These are phyloP conservation scores for Stevia rebaudiana DNA, from an alignment of 140 eudicot genomes.

Conservation along the genomic window DNA sequence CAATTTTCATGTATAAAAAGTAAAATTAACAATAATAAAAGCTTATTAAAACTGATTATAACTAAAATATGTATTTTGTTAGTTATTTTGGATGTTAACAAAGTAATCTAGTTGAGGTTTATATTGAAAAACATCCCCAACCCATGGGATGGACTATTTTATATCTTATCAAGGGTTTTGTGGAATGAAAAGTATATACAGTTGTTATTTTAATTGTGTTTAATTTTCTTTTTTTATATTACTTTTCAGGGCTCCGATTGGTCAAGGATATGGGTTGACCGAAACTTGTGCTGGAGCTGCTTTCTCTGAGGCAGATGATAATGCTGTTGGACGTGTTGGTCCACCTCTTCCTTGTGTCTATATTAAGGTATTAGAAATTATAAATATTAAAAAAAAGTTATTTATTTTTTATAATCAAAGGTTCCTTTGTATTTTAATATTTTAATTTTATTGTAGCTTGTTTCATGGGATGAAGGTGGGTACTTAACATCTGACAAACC, in stretches of 20 bases:
- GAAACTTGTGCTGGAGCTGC: conserved; percentile 98
- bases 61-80: background rate
- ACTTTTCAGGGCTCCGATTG: conserved; percentile 78
- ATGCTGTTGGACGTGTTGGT: conserved; percentile 93
- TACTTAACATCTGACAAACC: conserved; percentile 75
- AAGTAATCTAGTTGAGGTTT: too few species aligned
- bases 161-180: background rate
- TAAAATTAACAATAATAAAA: background rate
- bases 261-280: conserved; percentile 96
- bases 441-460: conserved; percentile 54
- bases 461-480: conserved; percentile 99
- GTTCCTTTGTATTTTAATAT: background rate
- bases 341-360: conserved; percentile 95
- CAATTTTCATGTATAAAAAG: background rate
- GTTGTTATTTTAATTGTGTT: background rate
- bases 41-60: background rate
- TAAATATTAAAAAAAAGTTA: background rate
- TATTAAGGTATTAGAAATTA: conserved; percentile 52
- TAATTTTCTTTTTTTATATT: background rate
- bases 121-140: background rate
- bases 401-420: background rate
- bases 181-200: too few species aligned
- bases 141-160: background rate
- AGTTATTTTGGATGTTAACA: background rate
- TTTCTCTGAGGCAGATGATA: conserved; percentile 78